Base-by-base conservation (phyloP, 129 eudicot species). In the Artemisia annua region DNA sequence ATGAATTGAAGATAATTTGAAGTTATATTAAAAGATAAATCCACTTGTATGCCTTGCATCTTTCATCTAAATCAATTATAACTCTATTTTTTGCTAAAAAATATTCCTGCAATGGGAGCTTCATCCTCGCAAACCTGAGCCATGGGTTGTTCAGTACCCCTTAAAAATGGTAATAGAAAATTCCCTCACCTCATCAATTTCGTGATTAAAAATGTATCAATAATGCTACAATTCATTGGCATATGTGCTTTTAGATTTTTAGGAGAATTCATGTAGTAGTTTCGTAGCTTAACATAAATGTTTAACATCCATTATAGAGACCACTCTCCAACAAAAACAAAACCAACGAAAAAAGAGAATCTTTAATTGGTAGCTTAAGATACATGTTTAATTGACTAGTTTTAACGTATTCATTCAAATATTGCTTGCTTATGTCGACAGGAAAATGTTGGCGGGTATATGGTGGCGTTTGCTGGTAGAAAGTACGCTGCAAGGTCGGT, bases 401-500 rank as follows among this genome's bases (percentile, higher is more conserved):
- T 55, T 11, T 5, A 35, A 52, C n/a, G 4, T 62, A 11, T 54
- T 70, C 8, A 19, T 58, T 0, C 15, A 24, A 51, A 68, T 66
- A 26, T 59, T 67, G 53, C n/a, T n/a, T n/a, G n/a, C 5, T 57
- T 67, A 62, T 58, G 43, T 49, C 46, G 15, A 70, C 87, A 91
- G 99, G 97, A 88, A 46, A 17, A 81, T 14, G 57, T 69, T 62
- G 99, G 99, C 82, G 97, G 97, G 18, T 88, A 86, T 64, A 95
- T 95, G 99, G 97, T 91, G 55, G 99, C 97, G 76, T 95, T 95
- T 91, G 95, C 99, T 66, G 99, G 99, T 66, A 80, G 89, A 70
- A 91, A 82, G 78, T 95, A 88, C 75, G 99, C 99, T 52, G 99
- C 99, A n/a, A 86, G 97, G 65, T 95, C 99, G 17, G 56, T 73